phyloP scores from a whole-genome alignment of 345 rosid genomes.

The Hypericum perforatum region DNA sequence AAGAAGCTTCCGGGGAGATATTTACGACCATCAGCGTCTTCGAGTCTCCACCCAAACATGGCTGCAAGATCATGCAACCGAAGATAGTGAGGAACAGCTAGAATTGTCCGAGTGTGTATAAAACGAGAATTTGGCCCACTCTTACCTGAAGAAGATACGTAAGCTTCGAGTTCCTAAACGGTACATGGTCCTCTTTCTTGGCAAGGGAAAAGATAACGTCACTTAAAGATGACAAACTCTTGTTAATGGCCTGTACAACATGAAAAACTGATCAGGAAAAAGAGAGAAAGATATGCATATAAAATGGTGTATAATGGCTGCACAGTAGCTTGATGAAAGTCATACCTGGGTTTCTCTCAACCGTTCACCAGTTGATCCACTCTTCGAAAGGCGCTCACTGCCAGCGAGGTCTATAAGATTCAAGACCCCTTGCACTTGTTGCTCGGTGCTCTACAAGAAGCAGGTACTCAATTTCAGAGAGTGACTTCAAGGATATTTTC shows the following conservation, averaged over 20 bases:
- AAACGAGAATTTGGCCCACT: no score
- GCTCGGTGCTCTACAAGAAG: slow-evolving; percentile 65
- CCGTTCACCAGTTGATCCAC: slow-evolving; percentile 94
- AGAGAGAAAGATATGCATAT: background rate
- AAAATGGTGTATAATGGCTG: background rate
- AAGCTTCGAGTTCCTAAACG: slow-evolving; percentile 88
- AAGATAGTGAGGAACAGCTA: background rate
- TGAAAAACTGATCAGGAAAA: background rate
- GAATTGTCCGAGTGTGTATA: no score
- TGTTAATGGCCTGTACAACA: slow-evolving; percentile 66
- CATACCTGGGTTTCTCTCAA: slow-evolving; percentile 96
- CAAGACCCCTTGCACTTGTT: slow-evolving; percentile 89
- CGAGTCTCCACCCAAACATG: slow-evolving; percentile 28
- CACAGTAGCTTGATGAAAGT: background rate
- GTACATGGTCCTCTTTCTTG: slow-evolving; percentile 88
- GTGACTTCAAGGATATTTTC: background rate
- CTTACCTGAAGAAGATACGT: slow-evolving; percentile 97
- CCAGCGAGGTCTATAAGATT: slow-evolving; percentile 99
- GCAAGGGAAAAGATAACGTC: slow-evolving; percentile 90
- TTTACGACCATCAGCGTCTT: slow-evolving; percentile 30
- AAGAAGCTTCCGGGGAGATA: slow-evolving; percentile 19
- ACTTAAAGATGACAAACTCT: slow-evolving; percentile 77
- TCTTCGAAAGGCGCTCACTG: slow-evolving; percentile 92
- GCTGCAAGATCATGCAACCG: slow-evolving; percentile 12
- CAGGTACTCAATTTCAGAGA: slow-evolving; percentile 10